Conservation (phyloP, 768 basidiomycete genomes). For the Hericium erinaceus region DNA sequence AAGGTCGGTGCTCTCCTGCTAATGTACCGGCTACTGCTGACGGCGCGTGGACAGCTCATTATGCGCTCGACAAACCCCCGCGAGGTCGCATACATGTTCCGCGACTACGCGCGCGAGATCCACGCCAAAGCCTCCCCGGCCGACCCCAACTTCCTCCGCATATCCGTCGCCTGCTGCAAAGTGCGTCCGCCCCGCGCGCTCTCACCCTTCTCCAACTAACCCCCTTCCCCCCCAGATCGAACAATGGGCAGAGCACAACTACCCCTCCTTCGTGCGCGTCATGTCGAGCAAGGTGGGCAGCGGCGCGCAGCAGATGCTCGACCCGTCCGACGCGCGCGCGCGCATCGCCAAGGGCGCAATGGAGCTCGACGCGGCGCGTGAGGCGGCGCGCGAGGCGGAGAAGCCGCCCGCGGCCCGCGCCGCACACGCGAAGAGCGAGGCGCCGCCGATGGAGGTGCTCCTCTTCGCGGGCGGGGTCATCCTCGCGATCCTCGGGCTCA, state of each 20-base stretch:
- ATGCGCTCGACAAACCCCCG: constrained; percentile 87
- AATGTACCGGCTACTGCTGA: not conserved
- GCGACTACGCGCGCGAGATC: constrained; percentile 70
- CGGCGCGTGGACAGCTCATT: constrained; percentile 52
- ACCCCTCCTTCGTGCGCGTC: constrained; percentile 77
- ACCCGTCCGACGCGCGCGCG: constrained; percentile 49
- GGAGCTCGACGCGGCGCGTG: constrained; percentile 24
- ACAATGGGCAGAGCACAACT: constrained; percentile 88
- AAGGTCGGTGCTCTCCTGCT: constrained; percentile 36
- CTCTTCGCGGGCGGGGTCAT: constrained; percentile 13
- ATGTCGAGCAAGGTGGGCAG: constrained; percentile 3
- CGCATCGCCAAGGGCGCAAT: constrained; percentile 36
- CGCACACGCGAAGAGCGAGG: not conserved
- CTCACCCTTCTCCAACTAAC: constrained; percentile 5
- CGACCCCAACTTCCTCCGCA: constrained; percentile 79
- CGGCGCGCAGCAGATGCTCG: constrained; percentile 20
- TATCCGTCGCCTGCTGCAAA: constrained; percentile 80
- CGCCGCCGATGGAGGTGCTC: constrained; percentile 19
- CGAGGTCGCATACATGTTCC: constrained; percentile 86
- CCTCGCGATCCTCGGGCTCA: constrained; percentile 10
- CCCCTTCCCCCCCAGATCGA: constrained; percentile 66
- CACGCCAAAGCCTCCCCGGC: constrained; percentile 69
- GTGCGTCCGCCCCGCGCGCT: constrained; percentile 30
- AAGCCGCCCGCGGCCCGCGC: not conserved
- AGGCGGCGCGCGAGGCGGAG: not conserved